Conservation (phyloP, 148 eudicot genomes). For the Pouteria glomerata region DNA sequence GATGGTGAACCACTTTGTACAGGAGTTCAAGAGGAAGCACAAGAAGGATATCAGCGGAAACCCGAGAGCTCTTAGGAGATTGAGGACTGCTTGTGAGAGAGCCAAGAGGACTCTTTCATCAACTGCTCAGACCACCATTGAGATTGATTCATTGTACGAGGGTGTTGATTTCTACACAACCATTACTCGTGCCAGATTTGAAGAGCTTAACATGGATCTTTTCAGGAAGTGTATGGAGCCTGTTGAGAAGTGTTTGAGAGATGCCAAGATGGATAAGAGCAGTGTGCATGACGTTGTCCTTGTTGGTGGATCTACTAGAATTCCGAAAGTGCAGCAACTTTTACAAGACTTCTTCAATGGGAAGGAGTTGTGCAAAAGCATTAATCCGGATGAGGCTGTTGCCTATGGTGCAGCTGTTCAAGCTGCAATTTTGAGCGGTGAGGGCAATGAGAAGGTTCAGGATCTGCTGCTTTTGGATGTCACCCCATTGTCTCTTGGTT, state of each 20-base stretch:
- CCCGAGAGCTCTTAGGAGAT: constrained; percentile 26
- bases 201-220: constrained; percentile 33
- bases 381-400: constrained; percentile 34
- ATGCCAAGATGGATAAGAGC: constrained; percentile 30
- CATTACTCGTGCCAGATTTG: constrained; percentile 28
- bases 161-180: constrained; percentile 29
- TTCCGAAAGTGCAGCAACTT: constrained; percentile 30
- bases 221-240: constrained; percentile 34
- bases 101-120: constrained; percentile 33
- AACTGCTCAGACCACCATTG: constrained; percentile 23
- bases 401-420: constrained; percentile 40
- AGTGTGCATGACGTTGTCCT: constrained; percentile 28
- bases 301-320: constrained; percentile 37
- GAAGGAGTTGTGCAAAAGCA: constrained; percentile 30
- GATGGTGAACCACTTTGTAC: constrained; percentile 35
- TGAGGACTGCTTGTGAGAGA: constrained; percentile 35
- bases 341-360: constrained; percentile 32
- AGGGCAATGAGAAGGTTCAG: constrained; percentile 24
- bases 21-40: constrained; percentile 26
- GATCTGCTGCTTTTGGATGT: constrained; percentile 27
- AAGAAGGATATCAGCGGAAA: constrained; percentile 25
- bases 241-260: constrained; percentile 34
- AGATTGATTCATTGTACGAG: constrained; percentile 25
- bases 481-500: constrained; percentile 22
- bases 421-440: constrained; percentile 30